Percentiles rank a stretch among this genome's conserved stretches.
These are phyloP conservation scores for Grosmannia penicillata DNA, from an alignment of 2,329 filamentous ascomycete species.

Conservation along the genomic window DNA sequence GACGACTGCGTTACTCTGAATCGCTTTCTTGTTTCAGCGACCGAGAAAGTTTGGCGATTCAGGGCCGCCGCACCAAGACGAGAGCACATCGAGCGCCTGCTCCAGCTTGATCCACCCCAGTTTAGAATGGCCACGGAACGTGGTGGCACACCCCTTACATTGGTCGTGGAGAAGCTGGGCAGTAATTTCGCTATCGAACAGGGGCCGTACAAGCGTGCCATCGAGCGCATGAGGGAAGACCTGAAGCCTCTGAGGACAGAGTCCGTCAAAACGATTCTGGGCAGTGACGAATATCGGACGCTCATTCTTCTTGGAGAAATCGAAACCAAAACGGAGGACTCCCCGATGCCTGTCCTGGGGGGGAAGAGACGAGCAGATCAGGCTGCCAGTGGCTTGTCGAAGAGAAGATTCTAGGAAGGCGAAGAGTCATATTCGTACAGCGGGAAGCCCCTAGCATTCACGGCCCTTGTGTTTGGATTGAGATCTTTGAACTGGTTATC, in stretches of 20 bases:
- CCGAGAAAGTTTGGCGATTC: background rate
- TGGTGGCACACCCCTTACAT: background rate
- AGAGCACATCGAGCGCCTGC: background rate
- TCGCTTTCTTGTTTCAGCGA: background rate
- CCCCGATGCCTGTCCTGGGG: background rate
- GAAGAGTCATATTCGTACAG: too few relatives aligned
- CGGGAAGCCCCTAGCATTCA: too few relatives aligned
- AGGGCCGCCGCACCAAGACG: background rate
- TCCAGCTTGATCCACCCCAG: background rate
- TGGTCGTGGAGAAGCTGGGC: background rate
- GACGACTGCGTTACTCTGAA: background rate
- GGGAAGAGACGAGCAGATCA: background rate
- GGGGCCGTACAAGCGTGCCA: background rate
- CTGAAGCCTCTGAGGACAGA: background rate
- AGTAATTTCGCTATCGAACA: background rate
- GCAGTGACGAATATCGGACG: background rate
- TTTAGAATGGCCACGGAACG: background rate
- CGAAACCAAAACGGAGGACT: background rate
- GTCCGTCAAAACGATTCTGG: background rate
- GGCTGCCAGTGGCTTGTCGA: background rate
- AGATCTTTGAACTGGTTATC: too few relatives aligned
- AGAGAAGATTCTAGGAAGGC: too few relatives aligned
- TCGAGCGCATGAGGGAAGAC: background rate
- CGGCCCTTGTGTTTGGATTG: too few relatives aligned
- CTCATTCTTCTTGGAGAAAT: background rate